These are phyloP conservation scores for Chrysochromulina tobinii DNA, from an alignment of 78 protist species.

Conservation along the genomic window DNA sequence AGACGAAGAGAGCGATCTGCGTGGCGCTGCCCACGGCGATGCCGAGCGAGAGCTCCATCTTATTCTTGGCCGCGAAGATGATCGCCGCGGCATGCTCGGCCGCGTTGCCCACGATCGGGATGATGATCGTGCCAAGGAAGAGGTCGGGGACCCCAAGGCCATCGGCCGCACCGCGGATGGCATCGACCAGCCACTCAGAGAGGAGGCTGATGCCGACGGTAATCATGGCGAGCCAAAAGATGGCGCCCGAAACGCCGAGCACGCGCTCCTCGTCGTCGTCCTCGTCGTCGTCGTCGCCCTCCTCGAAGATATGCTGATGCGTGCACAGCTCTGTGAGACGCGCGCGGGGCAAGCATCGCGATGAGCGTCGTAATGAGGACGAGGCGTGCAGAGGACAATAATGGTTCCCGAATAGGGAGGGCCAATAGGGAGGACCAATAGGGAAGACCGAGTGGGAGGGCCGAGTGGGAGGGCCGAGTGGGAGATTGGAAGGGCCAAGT, in stretches of 20 bases:
- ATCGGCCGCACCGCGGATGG: conserved; percentile 33
- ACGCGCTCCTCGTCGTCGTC: conserved; percentile 39
- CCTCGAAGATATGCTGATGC: neutral
- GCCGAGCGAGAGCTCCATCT: conserved; percentile 56
- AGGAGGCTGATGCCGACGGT: conserved; percentile 23
- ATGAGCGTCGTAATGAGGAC: too few relatives aligned
- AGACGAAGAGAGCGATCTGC: conserved; percentile 54
- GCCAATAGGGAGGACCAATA: too few relatives aligned
- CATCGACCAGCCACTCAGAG: conserved; percentile 39
- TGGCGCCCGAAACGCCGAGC: neutral
- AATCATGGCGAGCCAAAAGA: conserved; percentile 20
- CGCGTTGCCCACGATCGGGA: conserved; percentile 62
- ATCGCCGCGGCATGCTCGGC: conserved; percentile 67
- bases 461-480: neutral
- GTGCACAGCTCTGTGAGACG: neutral
- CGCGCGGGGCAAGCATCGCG: neutral
- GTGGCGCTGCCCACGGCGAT: conserved; percentile 56
- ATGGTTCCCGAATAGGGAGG: too few relatives aligned
- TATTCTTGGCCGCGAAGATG: conserved; percentile 40
- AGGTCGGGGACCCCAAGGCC: neutral
- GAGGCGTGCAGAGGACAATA: too few relatives aligned
- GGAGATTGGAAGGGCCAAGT: too few relatives aligned
- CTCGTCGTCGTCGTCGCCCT: conserved; percentile 12
- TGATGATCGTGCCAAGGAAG: conserved; percentile 39
- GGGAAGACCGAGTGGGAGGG: too few relatives aligned